Evolutionary conservation across 495 filamentous ascomycete species (phyloP).

Genomic region (Lepidopterella palustris): DNA sequence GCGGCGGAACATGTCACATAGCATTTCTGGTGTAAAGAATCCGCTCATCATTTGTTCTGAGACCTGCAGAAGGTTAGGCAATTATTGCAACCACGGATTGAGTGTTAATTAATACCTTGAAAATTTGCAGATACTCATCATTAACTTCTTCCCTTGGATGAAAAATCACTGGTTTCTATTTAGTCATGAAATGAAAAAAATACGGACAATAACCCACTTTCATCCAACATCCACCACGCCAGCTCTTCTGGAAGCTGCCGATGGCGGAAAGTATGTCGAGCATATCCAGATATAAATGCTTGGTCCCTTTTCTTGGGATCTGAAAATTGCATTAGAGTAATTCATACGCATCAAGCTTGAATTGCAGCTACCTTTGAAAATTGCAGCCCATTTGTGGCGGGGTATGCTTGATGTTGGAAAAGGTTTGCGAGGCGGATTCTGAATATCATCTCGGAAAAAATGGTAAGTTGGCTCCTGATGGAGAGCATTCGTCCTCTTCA

Average conservation of each 20-base stretch:
- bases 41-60: background rate
- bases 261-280: constrained; percentile 51
- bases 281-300: constrained; percentile 61
- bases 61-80: background rate
- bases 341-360: constrained; percentile 14
- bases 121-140: constrained; percentile 50
- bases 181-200: too few species aligned
- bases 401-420: constrained; percentile 18
- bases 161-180: constrained; percentile 41
- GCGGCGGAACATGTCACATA: background rate
- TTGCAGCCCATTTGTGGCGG: constrained; percentile 18
- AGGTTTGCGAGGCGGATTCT: background rate
- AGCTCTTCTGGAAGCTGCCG: constrained; percentile 60
- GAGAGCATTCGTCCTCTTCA: constrained; percentile 68
- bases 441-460: constrained; percentile 50
- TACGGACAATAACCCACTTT: constrained; percentile 41
- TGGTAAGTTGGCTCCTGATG: constrained; percentile 54
- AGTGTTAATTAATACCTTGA: background rate
- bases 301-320: constrained; percentile 51
- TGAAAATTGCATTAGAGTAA: constrained; percentile 26
- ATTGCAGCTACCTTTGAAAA: constrained; percentile 38
- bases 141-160: constrained; percentile 57
- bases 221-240: constrained; percentile 65
- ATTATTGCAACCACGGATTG: background rate
- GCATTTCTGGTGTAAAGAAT: background rate